Base-by-base conservation (phyloP, 1,284 basidiomycete genomes). In the Fereydounia khargensis region DNA sequence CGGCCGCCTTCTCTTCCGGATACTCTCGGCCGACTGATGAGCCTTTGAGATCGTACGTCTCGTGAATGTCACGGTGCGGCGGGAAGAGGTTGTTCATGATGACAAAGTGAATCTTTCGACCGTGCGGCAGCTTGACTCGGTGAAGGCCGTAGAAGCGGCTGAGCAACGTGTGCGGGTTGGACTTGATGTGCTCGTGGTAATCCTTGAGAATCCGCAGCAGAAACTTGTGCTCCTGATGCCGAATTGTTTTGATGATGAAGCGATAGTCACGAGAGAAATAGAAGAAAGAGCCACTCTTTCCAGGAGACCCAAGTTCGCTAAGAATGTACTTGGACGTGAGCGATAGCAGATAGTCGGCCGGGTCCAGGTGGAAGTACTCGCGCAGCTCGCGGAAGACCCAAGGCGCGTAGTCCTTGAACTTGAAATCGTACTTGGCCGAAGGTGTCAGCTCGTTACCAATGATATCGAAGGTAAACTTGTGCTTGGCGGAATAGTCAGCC, bases 31-130 rank as follows among this genome's bases (percentile, higher is more conserved):
- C 91, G 2, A 91, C 85, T 0, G 91, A 90, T 32, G 88, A 91
- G 0, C 94, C 94, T 75, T 98, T 98, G 59, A 98, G 81, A 76
- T 98, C 94, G 76, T 89, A 98, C 24, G 92, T 95, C 80, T 97
- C 94, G 78, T 98, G 94, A 36, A 98, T 83, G 76, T 98, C 95
- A 64, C 90, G 85, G 79, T 97, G 94, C 0, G 94, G 88, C 0
- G 94, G 94, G 80, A 98, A 97, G 34, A 98, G 82, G 76, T 98
- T 98, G 81, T 98, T 98, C 92, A 98, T 97, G 79, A 98, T 95
- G 46, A 97, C 91, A 75, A 98, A 98, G 77, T 98, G 94, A 46
- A 98, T 97, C 80, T 98, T 98, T 41, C 83, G 82, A 0, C 94
- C 94, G 18, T 84, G 82, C 0, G 94, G 94, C 4, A 98, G 83